Percentiles rank a stretch among this genome's conserved stretches.
These are phyloP conservation scores for Durusdinium trenchii DNA, from an alignment of 73 alveolate genomes.

Conservation along the genomic window DNA sequence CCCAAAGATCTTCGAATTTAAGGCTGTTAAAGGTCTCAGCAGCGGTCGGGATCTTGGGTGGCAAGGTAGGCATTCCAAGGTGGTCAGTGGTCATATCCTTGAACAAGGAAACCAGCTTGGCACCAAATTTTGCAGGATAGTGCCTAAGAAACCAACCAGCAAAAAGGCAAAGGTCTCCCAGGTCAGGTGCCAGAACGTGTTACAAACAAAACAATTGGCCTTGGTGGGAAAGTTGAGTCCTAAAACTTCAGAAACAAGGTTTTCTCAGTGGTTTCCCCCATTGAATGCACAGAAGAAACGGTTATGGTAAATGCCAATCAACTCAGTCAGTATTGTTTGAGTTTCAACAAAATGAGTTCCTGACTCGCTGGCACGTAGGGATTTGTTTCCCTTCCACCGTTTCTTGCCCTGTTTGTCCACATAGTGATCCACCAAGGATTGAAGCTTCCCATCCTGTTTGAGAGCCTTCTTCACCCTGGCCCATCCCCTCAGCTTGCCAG, in stretches of 20 bases:
- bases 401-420: not conserved
- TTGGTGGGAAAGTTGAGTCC: not conserved
- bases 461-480: not conserved
- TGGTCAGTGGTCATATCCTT: not conserved
- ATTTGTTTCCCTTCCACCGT: not conserved
- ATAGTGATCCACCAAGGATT: not conserved
- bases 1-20: not conserved
- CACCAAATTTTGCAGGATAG: not conserved
- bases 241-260: not conserved
- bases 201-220: not conserved
- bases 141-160: not conserved
- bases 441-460: not conserved
- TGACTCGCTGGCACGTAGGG: not conserved
- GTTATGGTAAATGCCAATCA: not conserved
- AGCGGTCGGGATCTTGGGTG: not conserved
- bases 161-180: too few species aligned
- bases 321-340: not conserved
- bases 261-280: not conserved
- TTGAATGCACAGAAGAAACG: not conserved
- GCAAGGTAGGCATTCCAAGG: not conserved
- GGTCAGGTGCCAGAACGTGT: not conserved
- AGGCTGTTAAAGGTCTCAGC: not conserved
- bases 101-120: not conserved
- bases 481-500: conserved; percentile 21
- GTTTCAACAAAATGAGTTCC: not conserved